Evolutionary conservation across 2,329 filamentous ascomycete species (phyloP), one percentile per base, ranked within the genome.

Genomic region (Colletotrichum musicola): DNA sequence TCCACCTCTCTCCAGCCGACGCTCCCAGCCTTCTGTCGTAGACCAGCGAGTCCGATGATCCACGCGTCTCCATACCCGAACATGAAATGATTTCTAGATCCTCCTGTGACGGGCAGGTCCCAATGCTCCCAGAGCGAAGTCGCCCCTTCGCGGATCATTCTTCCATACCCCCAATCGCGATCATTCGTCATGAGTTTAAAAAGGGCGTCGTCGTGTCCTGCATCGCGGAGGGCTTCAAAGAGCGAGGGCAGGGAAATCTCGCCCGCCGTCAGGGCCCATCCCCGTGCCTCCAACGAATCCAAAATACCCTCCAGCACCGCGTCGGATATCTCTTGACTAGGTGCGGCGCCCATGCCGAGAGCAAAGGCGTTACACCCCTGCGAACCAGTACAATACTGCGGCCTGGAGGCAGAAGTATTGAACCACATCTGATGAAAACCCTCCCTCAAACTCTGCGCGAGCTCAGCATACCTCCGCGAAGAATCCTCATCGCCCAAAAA

Each of bases 51-150:
- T 40, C 54, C 25, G 18, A 66, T 14, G 20, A 71, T 54, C 62
- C 69, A 71, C 1, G 35, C 4, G 40, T 70, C 68, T 4, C 59
- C 63, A 50, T 53, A 60, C 0, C 68, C 63, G 14, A 59, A 62
- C 68, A 70, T 71, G 68, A 70, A 71, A 50, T 70, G 70, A 51
- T 70, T 71, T 16, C 42, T 14, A 7, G 62, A 68, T 14, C 68
- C 63, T 12, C 70, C 70, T 0, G 65, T 65, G 6, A 22, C 30
- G 10, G 64, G 56, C 6, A 47, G 42, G 18, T 71, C 66, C 69
- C 69, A 71, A 53, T 69, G 69, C 58, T 71, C 65, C 70, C 68
- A 70, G 1, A 70, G 56, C 25, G 47, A 51, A 1, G 70, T 70
- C 7, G 70, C 70, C 0, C 68, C 70, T 20, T 54, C 51, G 1